These are phyloP conservation scores for Candida tibetensis DNA, from an alignment of 805 yeast genomes.

Conservation along the genomic window DNA sequence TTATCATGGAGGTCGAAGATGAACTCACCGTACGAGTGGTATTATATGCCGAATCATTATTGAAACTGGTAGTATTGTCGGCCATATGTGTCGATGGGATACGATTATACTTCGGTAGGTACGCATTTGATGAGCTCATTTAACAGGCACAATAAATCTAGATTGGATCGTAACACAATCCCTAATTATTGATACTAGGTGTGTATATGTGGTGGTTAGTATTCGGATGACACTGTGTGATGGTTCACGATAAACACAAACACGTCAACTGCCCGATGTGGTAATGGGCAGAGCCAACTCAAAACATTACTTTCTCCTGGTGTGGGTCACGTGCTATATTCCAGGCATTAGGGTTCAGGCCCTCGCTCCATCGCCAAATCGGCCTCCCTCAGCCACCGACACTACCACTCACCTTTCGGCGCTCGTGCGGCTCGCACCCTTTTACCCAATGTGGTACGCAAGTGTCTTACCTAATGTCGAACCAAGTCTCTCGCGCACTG, in stretches of 20 bases:
- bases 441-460: too few species aligned
- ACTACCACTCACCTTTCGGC: neutral
- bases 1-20: slow-evolving; percentile 36
- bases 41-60: slow-evolving; percentile 11
- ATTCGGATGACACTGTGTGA: too few species aligned
- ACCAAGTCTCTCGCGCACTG: neutral
- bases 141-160: too few species aligned
- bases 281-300: too few species aligned
- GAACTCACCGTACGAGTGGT: slow-evolving; percentile 34
- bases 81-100: slow-evolving; percentile 4
- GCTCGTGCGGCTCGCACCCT: slow-evolving; percentile 2
- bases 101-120: slow-evolving; percentile 6
- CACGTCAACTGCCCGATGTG: too few species aligned
- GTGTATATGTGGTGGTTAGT: too few species aligned
- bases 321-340: too few species aligned
- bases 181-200: too few species aligned
- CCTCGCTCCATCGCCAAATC: too few species aligned
- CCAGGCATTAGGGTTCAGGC: slow-evolving; percentile 10
- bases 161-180: too few species aligned
- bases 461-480: slow-evolving; percentile 5
- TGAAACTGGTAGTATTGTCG: slow-evolving; percentile 5
- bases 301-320: too few species aligned
- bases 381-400: too few species aligned
- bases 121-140: slow-evolving; percentile 1
- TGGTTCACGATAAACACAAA: slow-evolving; percentile 5